Conservation (phyloP, 169 alveolate species). For the Plasmodium sp. region DNA sequence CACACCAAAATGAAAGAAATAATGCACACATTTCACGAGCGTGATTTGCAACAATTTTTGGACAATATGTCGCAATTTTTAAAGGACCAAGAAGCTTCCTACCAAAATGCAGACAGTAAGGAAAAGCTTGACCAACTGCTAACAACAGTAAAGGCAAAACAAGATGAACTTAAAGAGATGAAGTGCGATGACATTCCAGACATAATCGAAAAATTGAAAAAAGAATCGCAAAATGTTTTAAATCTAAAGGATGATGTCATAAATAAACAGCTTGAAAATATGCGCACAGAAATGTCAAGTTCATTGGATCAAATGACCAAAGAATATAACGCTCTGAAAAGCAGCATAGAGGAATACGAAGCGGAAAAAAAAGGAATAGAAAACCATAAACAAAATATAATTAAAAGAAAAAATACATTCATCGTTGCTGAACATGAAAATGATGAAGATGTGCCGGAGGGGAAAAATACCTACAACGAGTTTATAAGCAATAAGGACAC, state of each 20-base stretch:
- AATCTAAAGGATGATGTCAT: background rate
- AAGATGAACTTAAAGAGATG: background rate
- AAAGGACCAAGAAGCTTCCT: background rate
- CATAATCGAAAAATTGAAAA: background rate
- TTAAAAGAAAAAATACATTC: background rate
- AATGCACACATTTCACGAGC: background rate
- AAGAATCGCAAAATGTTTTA: background rate
- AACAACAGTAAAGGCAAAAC: background rate
- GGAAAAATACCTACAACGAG: background rate
- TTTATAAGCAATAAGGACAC: background rate
- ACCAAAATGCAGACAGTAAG: background rate
- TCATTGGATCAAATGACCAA: background rate
- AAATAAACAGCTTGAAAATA: background rate
- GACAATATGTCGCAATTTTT: background rate
- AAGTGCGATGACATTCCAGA: background rate
- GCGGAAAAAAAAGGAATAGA: background rate
- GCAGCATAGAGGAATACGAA: background rate
- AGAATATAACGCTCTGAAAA: background rate
- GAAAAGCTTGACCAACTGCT: background rate
- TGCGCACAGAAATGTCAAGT: background rate
- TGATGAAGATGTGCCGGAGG: background rate
- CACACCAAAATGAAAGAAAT: background rate
- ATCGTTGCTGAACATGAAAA: background rate
- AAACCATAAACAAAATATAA: background rate
- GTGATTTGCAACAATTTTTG: background rate